These are phyloP conservation scores for Pulveroboletus sp. DNA, from an alignment of 768 basidiomycete genomes.

Conservation along the genomic window DNA sequence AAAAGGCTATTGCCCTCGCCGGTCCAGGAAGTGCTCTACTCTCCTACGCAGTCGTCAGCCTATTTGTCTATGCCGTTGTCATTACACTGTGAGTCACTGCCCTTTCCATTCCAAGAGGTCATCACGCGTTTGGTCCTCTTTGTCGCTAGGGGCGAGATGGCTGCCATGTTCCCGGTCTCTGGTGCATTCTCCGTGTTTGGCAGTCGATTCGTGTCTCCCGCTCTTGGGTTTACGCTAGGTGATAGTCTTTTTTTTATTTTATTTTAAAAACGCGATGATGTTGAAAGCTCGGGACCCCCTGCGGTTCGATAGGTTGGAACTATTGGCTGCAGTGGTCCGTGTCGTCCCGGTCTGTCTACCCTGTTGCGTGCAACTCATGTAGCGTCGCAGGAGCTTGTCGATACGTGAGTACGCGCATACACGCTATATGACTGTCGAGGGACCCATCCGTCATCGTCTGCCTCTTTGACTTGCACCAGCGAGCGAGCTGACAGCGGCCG, in stretches of 20 bases:
- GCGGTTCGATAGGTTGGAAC: constrained; percentile 43
- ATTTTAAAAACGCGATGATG: too few species aligned
- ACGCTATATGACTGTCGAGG: background rate
- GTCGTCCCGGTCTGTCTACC: background rate
- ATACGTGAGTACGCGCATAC: constrained; percentile 30
- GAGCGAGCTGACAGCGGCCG: constrained; percentile 55
- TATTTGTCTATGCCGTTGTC: constrained; percentile 58
- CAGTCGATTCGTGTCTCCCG: constrained; percentile 53
- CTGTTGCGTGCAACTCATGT: background rate
- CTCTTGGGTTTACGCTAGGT: constrained; percentile 57
- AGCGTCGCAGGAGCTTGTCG: constrained; percentile 32
- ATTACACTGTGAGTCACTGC: constrained; percentile 43
- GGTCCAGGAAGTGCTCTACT: constrained; percentile 61
- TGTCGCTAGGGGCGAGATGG: constrained; percentile 55
- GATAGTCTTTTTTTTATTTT: background rate
- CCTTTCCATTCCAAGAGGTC: background rate
- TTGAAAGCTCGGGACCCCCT: background rate
- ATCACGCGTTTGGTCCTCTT: background rate
- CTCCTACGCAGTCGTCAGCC: constrained; percentile 54
- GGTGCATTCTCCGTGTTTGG: constrained; percentile 59
- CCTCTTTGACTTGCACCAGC: constrained; percentile 29
- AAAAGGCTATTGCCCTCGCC: constrained; percentile 47
- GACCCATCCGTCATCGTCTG: constrained; percentile 8
- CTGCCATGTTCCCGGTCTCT: constrained; percentile 57
- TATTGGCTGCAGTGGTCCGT: constrained; percentile 50